These are phyloP conservation scores for Coemansia sp. DNA, from an alignment of 192 early-diverging fungal genomes.

Conservation along the genomic window DNA sequence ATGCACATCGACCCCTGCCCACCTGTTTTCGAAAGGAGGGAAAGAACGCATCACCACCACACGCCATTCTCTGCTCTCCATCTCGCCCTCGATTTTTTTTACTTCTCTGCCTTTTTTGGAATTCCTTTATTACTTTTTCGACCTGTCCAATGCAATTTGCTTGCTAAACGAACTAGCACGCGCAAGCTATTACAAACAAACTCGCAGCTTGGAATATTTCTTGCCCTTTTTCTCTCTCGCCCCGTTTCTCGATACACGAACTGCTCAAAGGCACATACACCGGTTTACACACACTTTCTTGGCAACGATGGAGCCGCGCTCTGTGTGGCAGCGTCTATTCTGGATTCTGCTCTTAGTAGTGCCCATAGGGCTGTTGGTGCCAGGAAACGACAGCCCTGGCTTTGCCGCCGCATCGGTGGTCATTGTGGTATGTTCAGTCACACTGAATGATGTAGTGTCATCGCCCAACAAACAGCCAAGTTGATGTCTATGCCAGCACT, in stretches of 20 bases:
- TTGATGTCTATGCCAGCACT: not conserved
- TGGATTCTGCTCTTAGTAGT: slow-evolving; percentile 25
- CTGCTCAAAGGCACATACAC: slow-evolving; percentile 6
- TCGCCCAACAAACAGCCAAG: not conserved
- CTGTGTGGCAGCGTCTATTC: not conserved
- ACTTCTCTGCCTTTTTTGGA: slow-evolving; percentile 11
- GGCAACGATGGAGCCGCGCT: not conserved
- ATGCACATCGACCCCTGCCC: slow-evolving; percentile 5
- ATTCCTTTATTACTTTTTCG: slow-evolving; percentile 10
- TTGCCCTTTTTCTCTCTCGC: not conserved
- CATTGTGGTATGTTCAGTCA: slow-evolving; percentile 31
- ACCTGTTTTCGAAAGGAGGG: not conserved
- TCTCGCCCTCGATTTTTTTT: slow-evolving; percentile 6
- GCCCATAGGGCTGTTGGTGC: slow-evolving; percentile 22
- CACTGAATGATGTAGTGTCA: not conserved
- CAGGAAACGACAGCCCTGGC: slow-evolving; percentile 9
- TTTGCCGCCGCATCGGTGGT: slow-evolving; percentile 35
- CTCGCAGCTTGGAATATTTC: not conserved
- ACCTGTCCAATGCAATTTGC: slow-evolving; percentile 12
- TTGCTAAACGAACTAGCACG: not conserved
- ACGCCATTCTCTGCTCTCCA: slow-evolving; percentile 2
- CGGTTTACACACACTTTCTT: not conserved
- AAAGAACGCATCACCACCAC: not conserved
- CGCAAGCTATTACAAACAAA: slow-evolving; percentile 1
- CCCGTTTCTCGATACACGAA: not conserved